Percentiles rank a stretch among this genome's conserved stretches.
These are phyloP conservation scores for Ceratocystis albifundus DNA, from an alignment of 2,329 filamentous ascomycete species.

Conservation along the genomic window DNA sequence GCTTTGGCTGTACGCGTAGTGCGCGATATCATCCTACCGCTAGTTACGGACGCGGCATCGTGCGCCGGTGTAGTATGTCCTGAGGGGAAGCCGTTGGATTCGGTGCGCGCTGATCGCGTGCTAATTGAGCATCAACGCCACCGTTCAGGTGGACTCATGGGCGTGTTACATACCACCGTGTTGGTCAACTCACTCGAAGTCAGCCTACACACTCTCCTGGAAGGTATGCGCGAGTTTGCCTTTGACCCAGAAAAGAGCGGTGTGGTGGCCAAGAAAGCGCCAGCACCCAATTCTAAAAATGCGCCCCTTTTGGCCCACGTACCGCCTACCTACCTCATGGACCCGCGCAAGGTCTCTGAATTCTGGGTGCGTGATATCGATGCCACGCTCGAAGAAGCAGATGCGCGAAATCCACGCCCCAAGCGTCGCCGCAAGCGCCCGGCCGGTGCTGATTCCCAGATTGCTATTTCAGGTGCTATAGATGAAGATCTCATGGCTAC, in stretches of 20 bases:
- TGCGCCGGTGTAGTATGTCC: neutral
- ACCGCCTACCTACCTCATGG: slow-evolving; percentile 3
- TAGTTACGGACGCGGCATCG: neutral
- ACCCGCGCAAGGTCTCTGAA: slow-evolving; percentile 13
- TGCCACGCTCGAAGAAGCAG: neutral
- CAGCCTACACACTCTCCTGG: slow-evolving; percentile 11
- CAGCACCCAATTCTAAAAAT: neutral
- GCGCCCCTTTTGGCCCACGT: neutral
- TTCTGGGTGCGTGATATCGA: slow-evolving; percentile 18
- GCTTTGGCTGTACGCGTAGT: slow-evolving; percentile 13
- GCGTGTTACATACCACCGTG: slow-evolving; percentile 13
- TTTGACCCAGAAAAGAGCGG: neutral
- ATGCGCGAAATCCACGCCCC: neutral
- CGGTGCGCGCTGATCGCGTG: slow-evolving; percentile 1
- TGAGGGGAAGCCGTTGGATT: neutral
- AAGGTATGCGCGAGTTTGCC: slow-evolving; percentile 7
- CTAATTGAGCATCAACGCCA: slow-evolving; percentile 20
- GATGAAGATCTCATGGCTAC: neutral
- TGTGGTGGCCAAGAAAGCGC: neutral
- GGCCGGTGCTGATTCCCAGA: neutral
- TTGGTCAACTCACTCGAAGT: slow-evolving; percentile 18
- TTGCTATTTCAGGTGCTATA: neutral
- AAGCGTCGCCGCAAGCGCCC: neutral
- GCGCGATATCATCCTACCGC: slow-evolving; percentile 14
- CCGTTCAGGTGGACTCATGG: neutral